Evolutionary conservation across 768 basidiomycete genomes (phyloP), one percentile per base, ranked within the genome.

Genomic region (Auriculariales sp.): DNA sequence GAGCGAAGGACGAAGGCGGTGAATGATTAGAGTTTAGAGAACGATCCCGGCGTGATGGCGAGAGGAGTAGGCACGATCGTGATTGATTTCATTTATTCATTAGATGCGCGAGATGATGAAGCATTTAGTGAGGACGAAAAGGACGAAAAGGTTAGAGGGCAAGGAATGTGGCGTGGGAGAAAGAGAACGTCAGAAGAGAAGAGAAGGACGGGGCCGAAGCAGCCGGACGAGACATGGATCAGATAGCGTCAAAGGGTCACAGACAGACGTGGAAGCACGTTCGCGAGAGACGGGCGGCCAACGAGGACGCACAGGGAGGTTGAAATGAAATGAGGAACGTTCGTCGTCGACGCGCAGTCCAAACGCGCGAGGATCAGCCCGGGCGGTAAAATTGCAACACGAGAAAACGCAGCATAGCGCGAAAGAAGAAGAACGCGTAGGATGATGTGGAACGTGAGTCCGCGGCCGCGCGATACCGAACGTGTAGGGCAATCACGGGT

Each of bases 111-210:
- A 48, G 29, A 48, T 27, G 19, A 46, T 28, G 22, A 30, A 19
- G 6, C 14, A 30, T 30, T 22, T 11, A 17, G 33, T 34, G 11
- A 55, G 33, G 58, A 54, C 54, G 58, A 56, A 52, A 47, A 54
- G 54, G 53, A 54, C 55, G 49, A 56, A 60, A 54, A 57, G 59
- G 56, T 12, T n/a, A 15, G 61, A 62, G 12, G 44, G 56, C 64
- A 65, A 61, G 60, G 34, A 36, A 19, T 39, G 52, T 48, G n/a
- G 49, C 12, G 53, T 47, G 49, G 36, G 48, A 19, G 59, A 61
- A 60, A 61, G 66, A 63, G 62, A 68, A 66, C 65, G 69, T 68
- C 61, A 68, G 60, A 67, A 66, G 39, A 77, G 17, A 4, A 52
- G 29, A 22, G 34, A 42, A 22, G 31, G 27, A 27, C 29, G n/a